Evolutionary conservation across 1,284 basidiomycete genomes (phyloP), one percentile per base, ranked within the genome.

Genomic region (Fomitopsis schrenkii): DNA sequence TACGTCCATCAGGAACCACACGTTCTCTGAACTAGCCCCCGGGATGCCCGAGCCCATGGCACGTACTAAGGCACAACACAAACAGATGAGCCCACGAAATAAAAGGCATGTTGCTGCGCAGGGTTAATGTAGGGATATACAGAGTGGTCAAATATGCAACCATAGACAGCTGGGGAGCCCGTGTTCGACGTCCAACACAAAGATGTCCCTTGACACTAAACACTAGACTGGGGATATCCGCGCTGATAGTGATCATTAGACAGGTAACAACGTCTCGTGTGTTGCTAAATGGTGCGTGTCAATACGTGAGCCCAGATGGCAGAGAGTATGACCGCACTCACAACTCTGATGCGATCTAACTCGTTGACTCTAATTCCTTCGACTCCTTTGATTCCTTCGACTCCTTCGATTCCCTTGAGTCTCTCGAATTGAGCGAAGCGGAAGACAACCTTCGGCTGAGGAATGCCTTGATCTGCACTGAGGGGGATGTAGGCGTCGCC

Each of bases 361-460:
- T 33, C 5, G 30, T 33, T 8, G 30, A 40, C 38, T 40, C 14
- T 15, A 40, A 14, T 8, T 36, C 35, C 35, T 36, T 12, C 10
- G 10, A 36, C 35, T 36, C 35, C 57, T 59, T 57, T 30, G 55
- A 59, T 54, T 22, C 22, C 22, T 22, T 22, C 22, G 22, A 58
- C 4, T 56, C 28, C 19, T 15, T 45, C 38, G 59, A 28, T 35
- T 64, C 64, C 3, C 63, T 61, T 5, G 63, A 56, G 7, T 67
- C 68, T 40, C 59, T 64, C 7, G 68, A 66, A 30, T 59, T 64
- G 14, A 33, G 35, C 6, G 59, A 60, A 4, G 59, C 42, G 3
- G 60, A 45, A n/a, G 68, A 67, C 45, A 65, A 58, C 22, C 62
- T 66, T 57, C 68, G 59, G 17, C 62, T 63, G 2, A 70, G 60